phyloP scores from a whole-genome alignment of 768 basidiomycete species.

The Lyophyllum atratum region DNA sequence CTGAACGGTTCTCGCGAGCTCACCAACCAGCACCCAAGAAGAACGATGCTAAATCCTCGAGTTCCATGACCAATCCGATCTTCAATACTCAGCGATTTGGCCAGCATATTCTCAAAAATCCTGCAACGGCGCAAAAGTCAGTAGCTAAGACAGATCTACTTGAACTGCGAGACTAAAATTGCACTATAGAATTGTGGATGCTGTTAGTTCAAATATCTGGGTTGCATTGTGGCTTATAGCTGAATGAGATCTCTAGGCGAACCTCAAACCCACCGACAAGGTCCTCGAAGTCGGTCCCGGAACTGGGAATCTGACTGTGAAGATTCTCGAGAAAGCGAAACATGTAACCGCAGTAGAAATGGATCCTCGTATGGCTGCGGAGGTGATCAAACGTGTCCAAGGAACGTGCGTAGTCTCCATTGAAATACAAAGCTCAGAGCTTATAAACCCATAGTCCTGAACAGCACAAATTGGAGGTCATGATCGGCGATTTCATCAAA shows the following conservation, averaged over 20 bases:
- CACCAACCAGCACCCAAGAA: conserved; percentile 65
- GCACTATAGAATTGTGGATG: conserved; percentile 43
- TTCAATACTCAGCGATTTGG: conserved; percentile 96
- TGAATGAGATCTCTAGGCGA: conserved; percentile 56
- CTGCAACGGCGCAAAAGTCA: conserved; percentile 87
- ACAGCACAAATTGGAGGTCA: conserved; percentile 91
- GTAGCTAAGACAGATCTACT: conserved; percentile 20
- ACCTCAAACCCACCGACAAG: conserved; percentile 90
- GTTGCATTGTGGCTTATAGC: not conserved
- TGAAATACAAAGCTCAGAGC: not conserved
- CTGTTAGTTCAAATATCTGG: conserved; percentile 30
- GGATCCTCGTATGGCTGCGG: conserved; percentile 99
- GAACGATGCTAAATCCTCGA: conserved; percentile 44
- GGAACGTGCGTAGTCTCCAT: conserved; percentile 76
- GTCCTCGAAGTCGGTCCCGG: conserved; percentile 98
- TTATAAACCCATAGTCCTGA: conserved; percentile 64
- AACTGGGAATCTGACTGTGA: conserved; percentile 93
- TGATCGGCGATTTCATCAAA: conserved; percentile 98
- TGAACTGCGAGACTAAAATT: conserved; percentile 2
- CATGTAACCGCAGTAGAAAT: conserved; percentile 94
- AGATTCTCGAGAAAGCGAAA: conserved; percentile 91
- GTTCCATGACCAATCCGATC: conserved; percentile 75
- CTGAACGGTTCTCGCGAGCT: conserved; percentile 67
- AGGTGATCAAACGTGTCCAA: conserved; percentile 94
- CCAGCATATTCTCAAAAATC: conserved; percentile 97